These are phyloP conservation scores for Nidula microcarpa DNA, from an alignment of 768 basidiomycete genomes.

Conservation along the genomic window DNA sequence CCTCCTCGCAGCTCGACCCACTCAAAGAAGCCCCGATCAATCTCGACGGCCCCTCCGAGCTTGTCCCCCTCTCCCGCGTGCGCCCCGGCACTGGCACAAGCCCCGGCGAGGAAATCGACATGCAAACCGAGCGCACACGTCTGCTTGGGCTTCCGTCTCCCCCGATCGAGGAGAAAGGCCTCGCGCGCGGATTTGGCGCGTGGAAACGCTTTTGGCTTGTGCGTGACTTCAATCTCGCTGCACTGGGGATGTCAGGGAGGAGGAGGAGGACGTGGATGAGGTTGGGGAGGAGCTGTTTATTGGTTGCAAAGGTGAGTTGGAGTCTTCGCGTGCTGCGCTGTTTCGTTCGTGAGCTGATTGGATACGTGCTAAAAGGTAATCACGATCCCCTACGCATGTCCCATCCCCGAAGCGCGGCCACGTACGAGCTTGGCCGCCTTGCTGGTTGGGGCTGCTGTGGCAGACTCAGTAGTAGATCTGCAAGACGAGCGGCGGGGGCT, in stretches of 20 bases:
- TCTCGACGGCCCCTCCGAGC: constrained; percentile 2
- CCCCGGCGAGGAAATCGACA: not conserved
- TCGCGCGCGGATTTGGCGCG: not conserved
- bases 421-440: constrained; percentile 11
- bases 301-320: constrained; percentile 9
- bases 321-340: not conserved
- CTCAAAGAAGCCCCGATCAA: constrained; percentile 1
- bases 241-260: not conserved
- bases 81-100: not conserved
- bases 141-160: constrained; percentile 6
- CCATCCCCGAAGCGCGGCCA: constrained; percentile 8
- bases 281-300: constrained; percentile 6
- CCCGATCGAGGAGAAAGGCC: not conserved
- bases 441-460: constrained; percentile 16
- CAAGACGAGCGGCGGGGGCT: not conserved
- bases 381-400: constrained; percentile 14
- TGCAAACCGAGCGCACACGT: not conserved
- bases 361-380: constrained; percentile 4
- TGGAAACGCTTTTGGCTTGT: not conserved
- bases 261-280: constrained; percentile 1
- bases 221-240: not conserved
- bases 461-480: constrained; percentile 16
- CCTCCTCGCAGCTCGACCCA: constrained; percentile 10
- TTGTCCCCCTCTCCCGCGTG: constrained; percentile 4
- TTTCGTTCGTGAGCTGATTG: too few relatives aligned